These are phyloP conservation scores for Ogataea saltuana DNA, from an alignment of 805 yeast species.

Conservation along the genomic window DNA sequence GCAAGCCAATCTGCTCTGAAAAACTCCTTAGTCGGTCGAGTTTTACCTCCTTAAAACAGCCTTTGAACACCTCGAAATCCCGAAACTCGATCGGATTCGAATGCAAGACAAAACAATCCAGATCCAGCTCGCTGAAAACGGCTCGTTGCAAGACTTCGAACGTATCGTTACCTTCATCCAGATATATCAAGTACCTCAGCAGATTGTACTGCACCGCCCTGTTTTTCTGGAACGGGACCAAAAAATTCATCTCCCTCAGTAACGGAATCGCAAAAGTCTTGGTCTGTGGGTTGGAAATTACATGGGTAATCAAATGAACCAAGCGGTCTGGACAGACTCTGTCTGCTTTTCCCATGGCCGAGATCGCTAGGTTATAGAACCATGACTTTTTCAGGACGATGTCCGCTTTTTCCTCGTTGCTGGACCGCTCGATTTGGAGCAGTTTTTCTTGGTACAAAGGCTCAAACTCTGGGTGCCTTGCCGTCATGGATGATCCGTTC, in stretches of 20 bases:
- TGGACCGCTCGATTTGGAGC: neutral
- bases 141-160: constrained; percentile 2
- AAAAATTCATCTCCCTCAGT: constrained; percentile 31
- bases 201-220: neutral
- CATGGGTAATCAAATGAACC: constrained; percentile 30
- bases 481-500: neutral
- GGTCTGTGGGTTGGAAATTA: constrained; percentile 44
- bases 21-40: constrained; percentile 5
- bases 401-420: constrained; percentile 16
- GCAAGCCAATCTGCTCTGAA: constrained; percentile 4
- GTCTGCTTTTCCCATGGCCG: constrained; percentile 17
- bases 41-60: neutral
- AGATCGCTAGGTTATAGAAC: constrained; percentile 26
- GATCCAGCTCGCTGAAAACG: constrained; percentile 3
- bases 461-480: neutral
- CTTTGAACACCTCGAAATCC: constrained; percentile 3
- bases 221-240: constrained; percentile 12
- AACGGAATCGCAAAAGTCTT: constrained; percentile 38
- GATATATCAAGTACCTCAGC: constrained; percentile 7
- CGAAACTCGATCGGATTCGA: constrained; percentile 10
- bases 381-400: constrained; percentile 28
- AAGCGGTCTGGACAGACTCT: too few relatives aligned
- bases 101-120: constrained; percentile 4
- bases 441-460: neutral
- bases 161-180: neutral